These are phyloP conservation scores for Fusarium coffeatum DNA, from an alignment of 2,329 filamentous ascomycete genomes.

Conservation along the genomic window DNA sequence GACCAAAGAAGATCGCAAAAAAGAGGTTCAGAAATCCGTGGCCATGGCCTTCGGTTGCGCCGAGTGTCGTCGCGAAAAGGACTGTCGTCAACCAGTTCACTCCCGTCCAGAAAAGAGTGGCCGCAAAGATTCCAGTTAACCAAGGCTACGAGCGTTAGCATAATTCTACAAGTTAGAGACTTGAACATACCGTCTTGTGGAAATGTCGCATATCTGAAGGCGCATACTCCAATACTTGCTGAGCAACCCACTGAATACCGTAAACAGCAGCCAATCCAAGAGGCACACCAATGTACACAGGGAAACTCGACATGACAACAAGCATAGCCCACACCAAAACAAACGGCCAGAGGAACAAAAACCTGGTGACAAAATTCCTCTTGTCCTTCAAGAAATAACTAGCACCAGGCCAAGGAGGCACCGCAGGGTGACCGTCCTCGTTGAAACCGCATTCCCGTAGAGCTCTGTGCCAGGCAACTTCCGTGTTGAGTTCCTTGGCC, in stretches of 20 bases:
- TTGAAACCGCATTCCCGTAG: slow-evolving; percentile 87
- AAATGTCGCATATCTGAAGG: slow-evolving; percentile 89
- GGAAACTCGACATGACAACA: slow-evolving; percentile 77
- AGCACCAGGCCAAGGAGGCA: slow-evolving; percentile 77
- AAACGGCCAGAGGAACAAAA: slow-evolving; percentile 92
- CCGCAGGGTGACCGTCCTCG: slow-evolving; percentile 77
- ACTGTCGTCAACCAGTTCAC: slow-evolving; percentile 80
- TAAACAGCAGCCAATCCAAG: slow-evolving; percentile 73
- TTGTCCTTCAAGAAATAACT: slow-evolving; percentile 81
- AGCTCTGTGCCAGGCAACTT: slow-evolving; percentile 82
- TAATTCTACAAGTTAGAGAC: accelerated
- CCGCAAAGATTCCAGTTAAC: slow-evolving; percentile 92
- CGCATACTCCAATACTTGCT: slow-evolving; percentile 82
- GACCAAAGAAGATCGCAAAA: slow-evolving; percentile 72
- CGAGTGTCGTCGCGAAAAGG: slow-evolving; percentile 40
- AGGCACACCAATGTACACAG: slow-evolving; percentile 81
- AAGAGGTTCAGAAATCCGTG: slow-evolving; percentile 82
- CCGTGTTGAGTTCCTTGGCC: slow-evolving; percentile 90
- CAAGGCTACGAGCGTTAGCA: slow-evolving; percentile 71
- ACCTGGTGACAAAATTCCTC: slow-evolving; percentile 80
- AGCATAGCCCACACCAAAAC: slow-evolving; percentile 77
- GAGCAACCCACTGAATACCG: slow-evolving; percentile 79
- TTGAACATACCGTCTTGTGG: slow-evolving; percentile 79
- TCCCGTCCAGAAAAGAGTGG: slow-evolving; percentile 82
- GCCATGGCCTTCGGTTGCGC: slow-evolving; percentile 44